A percentile compares a stretch with the other conserved stretches of the same genome.
Evolutionary conservation across 2,329 filamentous ascomycete species (phyloP).

Genomic region (Hypocrella siamensis): DNA sequence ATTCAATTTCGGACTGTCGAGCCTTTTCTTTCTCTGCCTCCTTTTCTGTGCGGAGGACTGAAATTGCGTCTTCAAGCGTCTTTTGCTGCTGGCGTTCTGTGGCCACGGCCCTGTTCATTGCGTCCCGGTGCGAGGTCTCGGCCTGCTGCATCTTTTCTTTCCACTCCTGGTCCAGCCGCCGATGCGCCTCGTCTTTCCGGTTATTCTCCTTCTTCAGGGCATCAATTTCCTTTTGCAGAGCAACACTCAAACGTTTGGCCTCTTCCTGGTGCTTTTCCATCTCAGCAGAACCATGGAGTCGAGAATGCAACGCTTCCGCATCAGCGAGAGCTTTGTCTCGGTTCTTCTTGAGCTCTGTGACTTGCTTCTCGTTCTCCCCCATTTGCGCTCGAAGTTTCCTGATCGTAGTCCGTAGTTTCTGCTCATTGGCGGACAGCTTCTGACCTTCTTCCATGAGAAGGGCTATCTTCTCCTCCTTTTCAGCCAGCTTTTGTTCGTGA

Average conservation of each 20-base stretch:
- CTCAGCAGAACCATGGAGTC: constrained; percentile 32
- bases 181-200: constrained; percentile 47
- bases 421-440: constrained; percentile 69
- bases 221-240: constrained; percentile 21
- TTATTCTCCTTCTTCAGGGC: constrained; percentile 33
- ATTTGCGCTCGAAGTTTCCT: constrained; percentile 62
- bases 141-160: constrained; percentile 49
- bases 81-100: constrained; percentile 42
- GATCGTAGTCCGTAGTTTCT: constrained; percentile 68
- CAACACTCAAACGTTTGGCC: constrained; percentile 37
- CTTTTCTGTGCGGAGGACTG: constrained; percentile 64
- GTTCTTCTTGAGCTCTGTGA: constrained; percentile 41
- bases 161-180: constrained; percentile 54
- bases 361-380: constrained; percentile 47
- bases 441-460: constrained; percentile 85
- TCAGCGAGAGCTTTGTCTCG: constrained; percentile 44
- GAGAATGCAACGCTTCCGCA: constrained; percentile 26
- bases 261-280: constrained; percentile 38
- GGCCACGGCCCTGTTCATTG: constrained; percentile 51
- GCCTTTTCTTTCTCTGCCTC: constrained; percentile 56
- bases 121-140: constrained; percentile 48
- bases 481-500: constrained; percentile 62
- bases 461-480: constrained; percentile 83
- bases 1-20: constrained; percentile 51
- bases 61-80: constrained; percentile 40